Base-by-base conservation (phyloP, 2,329 filamentous ascomycete genomes). In the Sclerotinia borealis region DNA sequence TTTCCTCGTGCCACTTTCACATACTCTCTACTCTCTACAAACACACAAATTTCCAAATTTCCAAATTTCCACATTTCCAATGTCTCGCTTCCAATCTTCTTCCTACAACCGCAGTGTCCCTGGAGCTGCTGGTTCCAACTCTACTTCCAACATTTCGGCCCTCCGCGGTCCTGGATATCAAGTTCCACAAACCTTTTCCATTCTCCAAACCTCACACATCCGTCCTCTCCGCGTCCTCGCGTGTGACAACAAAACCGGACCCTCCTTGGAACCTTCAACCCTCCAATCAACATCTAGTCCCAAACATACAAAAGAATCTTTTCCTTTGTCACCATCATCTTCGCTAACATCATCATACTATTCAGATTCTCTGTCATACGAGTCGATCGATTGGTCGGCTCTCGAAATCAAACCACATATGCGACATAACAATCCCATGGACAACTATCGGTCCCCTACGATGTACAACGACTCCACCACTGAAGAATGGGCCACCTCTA, bases 311-410 rank as follows among this genome's bases (percentile, higher is more conserved):
- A 49, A 41, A 39, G n/a, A n/a, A 22, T 56, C 39, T 43, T 56
- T 22, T 51, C 11, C 49, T 56, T 56, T 22, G n/a, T 56, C 54
- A 45, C 31, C 37, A 31, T 43, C 37, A 17, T 29, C 37, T 22
- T 31, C 52, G 19, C 3, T 4, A 6, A 31, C 47, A 1, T 49
- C 47, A n/a, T 39, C 36, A 17, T 25, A 43, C 25, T 45, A 45
- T 43, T 56, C 54, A 22, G 54, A 56, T 22, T 56, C 54, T 5
- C n/a, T 29, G 4, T 56, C 54, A 34, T 56, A 56, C 27, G 54
- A 56, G 39, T 45, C 54, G 19, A 56, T 56, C 54, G n/a, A 56
- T 56, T 56, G 54, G 54, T 56, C 54, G 39, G 27, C 54, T 56
- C 54, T 56, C n/a, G 11, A 56, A 29, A 43, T 56, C 27, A 43